phyloP scores from a whole-genome alignment of 2,329 filamentous ascomycete genomes.

The Catunica adiposa region DNA sequence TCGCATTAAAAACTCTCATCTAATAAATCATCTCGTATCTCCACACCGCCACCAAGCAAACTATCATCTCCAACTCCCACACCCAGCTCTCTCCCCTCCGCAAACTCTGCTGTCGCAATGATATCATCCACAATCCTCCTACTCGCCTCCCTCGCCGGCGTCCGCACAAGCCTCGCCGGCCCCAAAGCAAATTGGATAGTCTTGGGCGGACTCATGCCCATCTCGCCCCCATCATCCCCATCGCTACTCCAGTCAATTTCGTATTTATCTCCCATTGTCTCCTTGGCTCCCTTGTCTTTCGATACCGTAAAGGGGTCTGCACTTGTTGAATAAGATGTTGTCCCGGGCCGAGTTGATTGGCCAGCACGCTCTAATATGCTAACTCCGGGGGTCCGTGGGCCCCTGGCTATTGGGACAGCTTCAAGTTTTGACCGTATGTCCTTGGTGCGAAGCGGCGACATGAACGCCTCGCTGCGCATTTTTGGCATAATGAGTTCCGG shows the following conservation, averaged over 20 bases:
- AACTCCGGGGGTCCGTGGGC: slow-evolving; percentile 59
- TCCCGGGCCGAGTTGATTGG: neutral
- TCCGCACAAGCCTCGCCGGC: slow-evolving; percentile 61
- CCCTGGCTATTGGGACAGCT: slow-evolving; percentile 23
- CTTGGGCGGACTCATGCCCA: slow-evolving; percentile 78
- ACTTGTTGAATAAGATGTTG: neutral
- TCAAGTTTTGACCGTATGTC: slow-evolving; percentile 26
- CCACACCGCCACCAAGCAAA: slow-evolving; percentile 29
- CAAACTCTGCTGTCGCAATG: slow-evolving; percentile 54
- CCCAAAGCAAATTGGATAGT: slow-evolving; percentile 75
- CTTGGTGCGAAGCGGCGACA: slow-evolving; percentile 45
- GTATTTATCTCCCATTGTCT: slow-evolving; percentile 22
- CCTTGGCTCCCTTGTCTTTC: slow-evolving; percentile 16
- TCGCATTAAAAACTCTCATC: slow-evolving; percentile 38
- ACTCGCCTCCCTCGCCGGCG: slow-evolving; percentile 67
- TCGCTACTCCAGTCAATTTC: slow-evolving; percentile 63
- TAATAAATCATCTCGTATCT: slow-evolving; percentile 44
- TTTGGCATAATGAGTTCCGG: slow-evolving; percentile 69
- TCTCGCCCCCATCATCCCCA: slow-evolving; percentile 51
- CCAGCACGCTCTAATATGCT: slow-evolving; percentile 61
- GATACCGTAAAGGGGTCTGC: slow-evolving; percentile 27
- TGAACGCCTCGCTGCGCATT: slow-evolving; percentile 71
- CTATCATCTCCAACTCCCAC: slow-evolving; percentile 45
- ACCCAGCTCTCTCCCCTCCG: slow-evolving; percentile 33
- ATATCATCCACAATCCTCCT: slow-evolving; percentile 69